Evolutionary conservation across 176 grass and related monocot genomes (phyloP).

Genomic region (Guadua angustifolia): DNA sequence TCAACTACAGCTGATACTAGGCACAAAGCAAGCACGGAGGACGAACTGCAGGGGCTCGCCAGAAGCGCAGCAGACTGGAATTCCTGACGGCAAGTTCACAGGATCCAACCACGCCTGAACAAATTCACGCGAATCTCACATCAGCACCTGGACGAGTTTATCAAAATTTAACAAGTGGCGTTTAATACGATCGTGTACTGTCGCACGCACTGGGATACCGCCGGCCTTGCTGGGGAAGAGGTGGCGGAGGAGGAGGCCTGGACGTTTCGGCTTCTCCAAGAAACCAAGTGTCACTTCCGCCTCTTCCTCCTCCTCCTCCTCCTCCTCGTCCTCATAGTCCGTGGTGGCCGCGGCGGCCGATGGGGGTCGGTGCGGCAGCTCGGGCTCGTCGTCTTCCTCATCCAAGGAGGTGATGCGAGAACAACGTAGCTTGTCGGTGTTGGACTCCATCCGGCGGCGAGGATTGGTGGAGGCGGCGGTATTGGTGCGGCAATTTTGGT

Average conservation of each 20-base stretch:
- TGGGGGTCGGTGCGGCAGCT: not conserved
- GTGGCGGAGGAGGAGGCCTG: conserved; percentile 68
- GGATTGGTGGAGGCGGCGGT: conserved; percentile 2
- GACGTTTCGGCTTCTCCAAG: conserved; percentile 59
- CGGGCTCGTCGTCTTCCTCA: conserved; percentile 45
- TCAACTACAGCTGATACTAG: conserved; percentile 1
- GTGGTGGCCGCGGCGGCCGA: not conserved
- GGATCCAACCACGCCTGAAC: conserved; percentile 82
- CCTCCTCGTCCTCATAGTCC: conserved; percentile 42
- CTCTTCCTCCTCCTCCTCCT: conserved; percentile 56
- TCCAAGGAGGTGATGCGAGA: conserved; percentile 55
- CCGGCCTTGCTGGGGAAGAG: conserved; percentile 92
- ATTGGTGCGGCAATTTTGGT: not conserved
- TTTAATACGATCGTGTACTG: not conserved
- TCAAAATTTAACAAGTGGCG: not conserved
- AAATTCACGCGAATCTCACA: conserved; percentile 11
- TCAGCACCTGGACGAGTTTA: conserved; percentile 10
- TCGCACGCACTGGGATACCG: conserved; percentile 54
- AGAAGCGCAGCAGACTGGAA: conserved; percentile 64
- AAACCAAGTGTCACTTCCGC: conserved; percentile 63
- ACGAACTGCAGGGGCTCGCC: conserved; percentile 80
- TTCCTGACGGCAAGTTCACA: conserved; percentile 69
- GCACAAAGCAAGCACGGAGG: conserved; percentile 56
- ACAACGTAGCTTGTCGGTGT: conserved; percentile 36
- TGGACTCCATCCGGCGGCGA: conserved; percentile 50